Percentiles rank a stretch among this genome's conserved stretches.
These are phyloP conservation scores for Penicillium paradoxum DNA, from an alignment of 495 filamentous ascomycete species.

Conservation along the genomic window DNA sequence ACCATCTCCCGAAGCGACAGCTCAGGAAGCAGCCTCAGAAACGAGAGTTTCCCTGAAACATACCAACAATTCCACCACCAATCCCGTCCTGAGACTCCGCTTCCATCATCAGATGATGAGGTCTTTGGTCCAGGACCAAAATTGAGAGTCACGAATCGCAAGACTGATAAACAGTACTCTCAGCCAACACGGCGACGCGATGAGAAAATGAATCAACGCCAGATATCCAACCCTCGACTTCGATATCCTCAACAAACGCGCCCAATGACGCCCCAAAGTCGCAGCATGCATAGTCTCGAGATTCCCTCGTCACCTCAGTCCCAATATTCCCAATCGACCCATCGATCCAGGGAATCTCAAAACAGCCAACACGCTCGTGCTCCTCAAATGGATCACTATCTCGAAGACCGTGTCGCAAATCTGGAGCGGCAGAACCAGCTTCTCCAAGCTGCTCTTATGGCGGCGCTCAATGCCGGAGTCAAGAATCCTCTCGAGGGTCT, in stretches of 20 bases:
- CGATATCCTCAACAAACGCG: slow-evolving; percentile 8
- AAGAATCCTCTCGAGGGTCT: slow-evolving; percentile 26
- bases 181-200: slow-evolving; percentile 13
- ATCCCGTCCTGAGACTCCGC: slow-evolving; percentile 32
- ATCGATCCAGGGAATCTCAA: slow-evolving; percentile 22
- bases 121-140: slow-evolving; percentile 17
- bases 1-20: slow-evolving; percentile 28
- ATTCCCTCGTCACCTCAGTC: slow-evolving; percentile 23
- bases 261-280: slow-evolving; percentile 26
- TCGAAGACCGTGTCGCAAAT: slow-evolving; percentile 38
- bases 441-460: slow-evolving; percentile 43
- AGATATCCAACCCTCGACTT: slow-evolving; percentile 1
- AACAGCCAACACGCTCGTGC: slow-evolving; percentile 13
- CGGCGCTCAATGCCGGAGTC: slow-evolving; percentile 34
- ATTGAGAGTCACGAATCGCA: slow-evolving; percentile 6
- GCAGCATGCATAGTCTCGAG: slow-evolving; percentile 18
- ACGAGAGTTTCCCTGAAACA: slow-evolving; percentile 22
- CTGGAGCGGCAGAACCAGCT: slow-evolving; percentile 44
- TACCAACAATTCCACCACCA: slow-evolving; percentile 20
- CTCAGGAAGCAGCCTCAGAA: slow-evolving; percentile 23
- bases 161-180: slow-evolving; percentile 5
- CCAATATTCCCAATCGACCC: slow-evolving; percentile 19
- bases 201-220: slow-evolving; percentile 9
- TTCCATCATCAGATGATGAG: slow-evolving; percentile 44
- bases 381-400: slow-evolving; percentile 9